These are phyloP conservation scores for Xylaria curta DNA, from an alignment of 495 filamentous ascomycete species.

Conservation along the genomic window DNA sequence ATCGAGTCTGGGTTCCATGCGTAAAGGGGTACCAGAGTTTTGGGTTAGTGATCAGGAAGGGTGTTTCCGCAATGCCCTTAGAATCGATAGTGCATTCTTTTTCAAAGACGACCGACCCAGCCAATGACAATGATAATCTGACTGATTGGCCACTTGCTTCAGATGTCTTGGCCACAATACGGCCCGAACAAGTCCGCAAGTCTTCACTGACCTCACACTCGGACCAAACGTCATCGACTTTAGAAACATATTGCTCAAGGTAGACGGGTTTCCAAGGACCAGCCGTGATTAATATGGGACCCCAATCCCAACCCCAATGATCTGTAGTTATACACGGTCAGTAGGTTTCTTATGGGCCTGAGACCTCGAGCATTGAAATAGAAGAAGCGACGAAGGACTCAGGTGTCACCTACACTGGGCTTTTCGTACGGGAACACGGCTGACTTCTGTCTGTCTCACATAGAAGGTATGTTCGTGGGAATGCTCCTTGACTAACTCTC, in stretches of 20 bases:
- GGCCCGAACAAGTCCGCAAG: conserved; percentile 45
- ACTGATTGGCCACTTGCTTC: conserved; percentile 46
- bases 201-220: conserved; percentile 55
- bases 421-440: conserved; percentile 51
- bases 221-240: conserved; percentile 64
- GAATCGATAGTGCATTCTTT: conserved; percentile 57
- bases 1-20: conserved; percentile 70
- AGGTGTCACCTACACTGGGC: conserved; percentile 46
- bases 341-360: not conserved
- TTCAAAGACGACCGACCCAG: conserved; percentile 50
- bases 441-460: conserved; percentile 54
- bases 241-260: conserved; percentile 60
- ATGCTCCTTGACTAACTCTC: conserved; percentile 49
- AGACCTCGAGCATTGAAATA: not conserved
- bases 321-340: conserved; percentile 43
- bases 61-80: conserved; percentile 47
- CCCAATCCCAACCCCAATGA: conserved; percentile 89
- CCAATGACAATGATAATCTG: conserved; percentile 48
- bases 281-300: conserved; percentile 71
- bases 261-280: conserved; percentile 74
- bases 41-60: conserved; percentile 60
- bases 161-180: conserved; percentile 53
- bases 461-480: conserved; percentile 53
- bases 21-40: conserved; percentile 76
- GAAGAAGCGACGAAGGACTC: not conserved